A percentile compares a stretch with the other conserved stretches of the same genome.
phyloP scores from a whole-genome alignment of 148 eudicot genomes.

The Pharnaceum exiguum region DNA sequence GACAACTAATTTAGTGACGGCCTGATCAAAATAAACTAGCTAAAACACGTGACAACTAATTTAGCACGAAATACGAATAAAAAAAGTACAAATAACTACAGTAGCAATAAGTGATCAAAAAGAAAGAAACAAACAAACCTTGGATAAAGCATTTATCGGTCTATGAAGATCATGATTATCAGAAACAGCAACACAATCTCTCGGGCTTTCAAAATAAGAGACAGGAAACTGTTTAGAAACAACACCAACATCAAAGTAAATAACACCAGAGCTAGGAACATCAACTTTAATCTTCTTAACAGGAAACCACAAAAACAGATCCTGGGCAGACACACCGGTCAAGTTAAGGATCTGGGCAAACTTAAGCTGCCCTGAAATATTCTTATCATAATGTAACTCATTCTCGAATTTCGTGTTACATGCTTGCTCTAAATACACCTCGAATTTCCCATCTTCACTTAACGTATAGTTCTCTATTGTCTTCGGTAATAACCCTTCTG shows the following conservation, averaged over 20 bases:
- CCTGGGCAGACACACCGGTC: slow-evolving; percentile 69
- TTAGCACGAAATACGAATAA: no score
- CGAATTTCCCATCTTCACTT: slow-evolving; percentile 42
- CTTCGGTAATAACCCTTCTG: slow-evolving; percentile 74
- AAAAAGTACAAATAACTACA: no score
- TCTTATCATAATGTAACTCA: slow-evolving; percentile 57
- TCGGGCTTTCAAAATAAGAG: slow-evolving; percentile 68
- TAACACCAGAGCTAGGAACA: slow-evolving; percentile 74
- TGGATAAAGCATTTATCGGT: slow-evolving; percentile 3
- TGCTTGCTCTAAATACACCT: slow-evolving; percentile 49
- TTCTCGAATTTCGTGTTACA: slow-evolving; percentile 74
- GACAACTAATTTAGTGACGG: no score
- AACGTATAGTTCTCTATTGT: slow-evolving; percentile 45
- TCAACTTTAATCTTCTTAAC: slow-evolving; percentile 80
- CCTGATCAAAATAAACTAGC: no score
- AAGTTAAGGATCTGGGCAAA: slow-evolving; percentile 53
- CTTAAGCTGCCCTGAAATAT: slow-evolving; percentile 51
- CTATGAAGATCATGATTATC: neutral
- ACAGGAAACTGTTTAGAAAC: slow-evolving; percentile 75
- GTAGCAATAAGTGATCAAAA: no score
- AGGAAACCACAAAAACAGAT: slow-evolving; percentile 74
- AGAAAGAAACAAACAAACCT: slow-evolving; percentile 21
- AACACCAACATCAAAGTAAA: slow-evolving; percentile 92
- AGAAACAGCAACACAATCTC: slow-evolving; percentile 52
- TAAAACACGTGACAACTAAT: no score